Percentiles rank a stretch among this genome's conserved stretches.
Evolutionary conservation across 371 early-diverging fungal species (phyloP).

Genomic region (Mortierella sp.): DNA sequence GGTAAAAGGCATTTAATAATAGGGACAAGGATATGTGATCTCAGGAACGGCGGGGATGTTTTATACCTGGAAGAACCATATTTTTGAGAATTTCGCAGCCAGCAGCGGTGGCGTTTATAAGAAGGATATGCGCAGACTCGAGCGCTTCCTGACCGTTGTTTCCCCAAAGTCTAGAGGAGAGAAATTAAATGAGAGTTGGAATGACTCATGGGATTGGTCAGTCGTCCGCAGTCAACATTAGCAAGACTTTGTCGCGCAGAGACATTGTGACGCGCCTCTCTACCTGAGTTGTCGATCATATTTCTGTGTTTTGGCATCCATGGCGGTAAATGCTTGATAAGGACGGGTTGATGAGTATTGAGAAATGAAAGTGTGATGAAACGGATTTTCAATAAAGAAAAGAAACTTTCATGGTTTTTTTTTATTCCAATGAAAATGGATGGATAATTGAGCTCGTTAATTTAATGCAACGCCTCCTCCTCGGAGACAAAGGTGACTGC

Average conservation of each 20-base stretch:
- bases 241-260: not conserved
- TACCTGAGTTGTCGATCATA: conserved; percentile 95
- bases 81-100: conserved; percentile 96
- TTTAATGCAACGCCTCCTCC: not conserved
- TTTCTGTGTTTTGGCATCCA: conserved; percentile 74
- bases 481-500: conserved; percentile 13
- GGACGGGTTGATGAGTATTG: not conserved
- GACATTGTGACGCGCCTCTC: not conserved
- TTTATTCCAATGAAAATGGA: no score
- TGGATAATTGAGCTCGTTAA: no score
- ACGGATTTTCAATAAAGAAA: not conserved
- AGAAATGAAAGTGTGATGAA: not conserved
- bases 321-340: not conserved
- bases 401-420: not conserved
- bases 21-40: not conserved
- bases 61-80: conserved; percentile 91
- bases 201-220: not conserved
- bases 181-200: not conserved
- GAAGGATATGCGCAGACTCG: conserved; percentile 83
- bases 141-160: conserved; percentile 91
- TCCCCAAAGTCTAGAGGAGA: conserved; percentile 85
- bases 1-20: not conserved
- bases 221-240: conserved; percentile 27
- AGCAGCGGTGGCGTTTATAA: conserved; percentile 85
- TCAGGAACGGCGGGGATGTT: not conserved